A percentile compares a stretch with the other conserved stretches of the same genome.
These are phyloP conservation scores for Lasiodiplodia theobromae DNA, from an alignment of 2,329 filamentous ascomycete genomes.

Conservation along the genomic window DNA sequence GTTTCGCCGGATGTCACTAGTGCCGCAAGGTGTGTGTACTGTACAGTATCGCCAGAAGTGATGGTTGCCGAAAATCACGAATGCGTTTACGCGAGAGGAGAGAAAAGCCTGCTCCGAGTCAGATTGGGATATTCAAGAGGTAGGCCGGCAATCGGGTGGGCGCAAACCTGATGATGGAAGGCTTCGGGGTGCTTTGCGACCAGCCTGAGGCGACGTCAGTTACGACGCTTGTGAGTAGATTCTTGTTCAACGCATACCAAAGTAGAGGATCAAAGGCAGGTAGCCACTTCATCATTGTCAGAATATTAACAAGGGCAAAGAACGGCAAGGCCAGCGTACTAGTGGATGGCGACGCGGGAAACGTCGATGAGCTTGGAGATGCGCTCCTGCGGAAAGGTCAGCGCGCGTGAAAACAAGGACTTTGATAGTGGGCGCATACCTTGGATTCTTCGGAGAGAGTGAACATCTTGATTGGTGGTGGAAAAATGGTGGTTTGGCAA, in stretches of 20 bases:
- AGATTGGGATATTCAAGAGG: background rate
- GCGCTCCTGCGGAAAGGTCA: conserved; percentile 76
- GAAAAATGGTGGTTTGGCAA: background rate
- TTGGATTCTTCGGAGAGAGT: conserved; percentile 95
- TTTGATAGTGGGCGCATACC: conserved; percentile 60
- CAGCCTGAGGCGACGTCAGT: conserved; percentile 71
- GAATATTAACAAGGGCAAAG: conserved; percentile 35
- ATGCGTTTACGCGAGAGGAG: conserved; percentile 22
- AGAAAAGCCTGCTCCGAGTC: conserved; percentile 5
- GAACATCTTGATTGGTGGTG: conserved; percentile 51
- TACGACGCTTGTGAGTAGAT: too few relatives aligned
- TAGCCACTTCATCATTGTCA: conserved; percentile 73
- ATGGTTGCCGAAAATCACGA: background rate
- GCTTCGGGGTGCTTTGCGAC: conserved; percentile 90
- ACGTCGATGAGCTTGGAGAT: conserved; percentile 96
- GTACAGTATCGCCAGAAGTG: conserved; percentile 8
- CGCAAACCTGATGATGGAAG: conserved; percentile 73
- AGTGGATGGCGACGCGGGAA: conserved; percentile 92
- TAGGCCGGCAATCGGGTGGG: background rate
- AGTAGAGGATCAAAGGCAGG: conserved; percentile 93
- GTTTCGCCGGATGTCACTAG: background rate
- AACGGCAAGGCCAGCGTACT: conserved; percentile 65
- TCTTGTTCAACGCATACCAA: conserved; percentile 66
- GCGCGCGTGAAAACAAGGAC: background rate
- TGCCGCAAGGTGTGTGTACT: conserved; percentile 14